Conservation (phyloP, 176 grass and related monocot genomes). For the Carex pumila region DNA sequence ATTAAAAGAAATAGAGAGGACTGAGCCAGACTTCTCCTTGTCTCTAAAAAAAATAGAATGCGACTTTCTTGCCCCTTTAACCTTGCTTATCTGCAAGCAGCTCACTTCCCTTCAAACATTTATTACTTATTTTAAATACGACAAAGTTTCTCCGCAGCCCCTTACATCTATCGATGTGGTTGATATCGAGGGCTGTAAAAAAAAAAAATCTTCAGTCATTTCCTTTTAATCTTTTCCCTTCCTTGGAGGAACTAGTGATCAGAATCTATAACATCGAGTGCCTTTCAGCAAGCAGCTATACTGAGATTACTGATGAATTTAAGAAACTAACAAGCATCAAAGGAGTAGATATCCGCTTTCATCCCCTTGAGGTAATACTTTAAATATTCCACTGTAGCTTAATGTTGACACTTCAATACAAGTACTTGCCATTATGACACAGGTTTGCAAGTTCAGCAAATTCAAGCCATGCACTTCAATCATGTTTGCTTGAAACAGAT, state of each 20-base stretch:
- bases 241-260: not conserved
- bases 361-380: not conserved
- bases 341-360: not conserved
- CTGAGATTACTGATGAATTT: not conserved
- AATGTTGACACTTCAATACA: not conserved
- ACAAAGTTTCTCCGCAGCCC: not conserved
- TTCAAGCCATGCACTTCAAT: not conserved
- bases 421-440: not conserved
- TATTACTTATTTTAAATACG: constrained; percentile 1
- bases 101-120: not conserved
- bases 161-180: constrained; percentile 21
- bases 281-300: not conserved
- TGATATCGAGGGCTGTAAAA: accelerated
- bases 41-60: not conserved
- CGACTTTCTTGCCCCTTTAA: not conserved
- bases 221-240: constrained; percentile 5
- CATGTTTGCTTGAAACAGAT: not conserved
- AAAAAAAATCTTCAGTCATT: not conserved
- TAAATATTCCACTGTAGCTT: not conserved
- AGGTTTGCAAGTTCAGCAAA: not conserved
- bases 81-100: not conserved
- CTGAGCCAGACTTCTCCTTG: not conserved
- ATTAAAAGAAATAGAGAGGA: not conserved
- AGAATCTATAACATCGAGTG: accelerated
- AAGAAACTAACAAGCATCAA: not conserved